These are phyloP conservation scores for Lodderomyces oxycetoniae DNA, from an alignment of 1,139 yeast species.

Conservation along the genomic window DNA sequence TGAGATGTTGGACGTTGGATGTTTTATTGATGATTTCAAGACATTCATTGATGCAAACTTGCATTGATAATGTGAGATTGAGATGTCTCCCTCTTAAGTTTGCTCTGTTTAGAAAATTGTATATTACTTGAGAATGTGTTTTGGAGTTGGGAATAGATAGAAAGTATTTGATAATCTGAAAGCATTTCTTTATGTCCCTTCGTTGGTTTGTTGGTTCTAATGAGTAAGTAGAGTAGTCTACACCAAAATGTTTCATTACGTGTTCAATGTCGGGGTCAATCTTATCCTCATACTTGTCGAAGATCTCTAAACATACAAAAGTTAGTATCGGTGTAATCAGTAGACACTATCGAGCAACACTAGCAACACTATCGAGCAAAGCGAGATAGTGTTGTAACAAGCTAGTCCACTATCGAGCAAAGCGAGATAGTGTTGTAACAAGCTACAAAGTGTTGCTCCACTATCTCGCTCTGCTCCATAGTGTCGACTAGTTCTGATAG, in stretches of 20 bases:
- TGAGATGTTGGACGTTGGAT: conserved; percentile 2
- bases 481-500: background rate
- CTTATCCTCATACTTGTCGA: conserved; percentile 6
- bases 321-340: conserved; percentile 1
- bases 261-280: conserved; percentile 9
- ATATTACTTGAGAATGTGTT: conserved; percentile 9
- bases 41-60: conserved; percentile 7
- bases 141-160: conserved; percentile 3
- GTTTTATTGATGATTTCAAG: conserved; percentile 6
- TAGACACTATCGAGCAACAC: too few species aligned
- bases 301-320: conserved; percentile 4
- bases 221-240: conserved; percentile 10
- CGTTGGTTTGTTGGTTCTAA: background rate
- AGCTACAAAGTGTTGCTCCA: too few species aligned
- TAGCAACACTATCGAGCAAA: too few species aligned
- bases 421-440: too few species aligned
- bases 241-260: conserved; percentile 6
- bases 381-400: too few species aligned
- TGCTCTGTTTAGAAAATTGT: conserved; percentile 4
- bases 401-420: too few species aligned
- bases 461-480: too few species aligned
- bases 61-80: conserved; percentile 5
- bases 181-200: conserved; percentile 1
- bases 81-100: conserved; percentile 2
- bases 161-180: conserved; percentile 10